Percentiles rank a stretch among this genome's conserved stretches.
Evolutionary conservation across 2,329 filamentous ascomycete species (phyloP).

Genomic region (Penicillium fuscoglaucum): DNA sequence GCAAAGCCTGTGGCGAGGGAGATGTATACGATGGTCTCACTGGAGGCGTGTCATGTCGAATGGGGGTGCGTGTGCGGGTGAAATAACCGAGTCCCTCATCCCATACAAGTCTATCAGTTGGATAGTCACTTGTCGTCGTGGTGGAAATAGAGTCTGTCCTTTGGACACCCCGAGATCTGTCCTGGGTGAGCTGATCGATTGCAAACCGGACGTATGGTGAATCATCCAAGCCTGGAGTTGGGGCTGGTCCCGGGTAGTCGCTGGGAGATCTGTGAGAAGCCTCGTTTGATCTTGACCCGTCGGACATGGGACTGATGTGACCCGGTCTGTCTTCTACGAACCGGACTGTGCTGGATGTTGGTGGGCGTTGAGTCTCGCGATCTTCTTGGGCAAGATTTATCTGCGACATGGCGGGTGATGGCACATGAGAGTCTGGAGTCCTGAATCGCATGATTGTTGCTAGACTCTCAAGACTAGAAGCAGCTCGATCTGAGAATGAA

Average conservation of each 20-base stretch:
- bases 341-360: slow-evolving; percentile 30
- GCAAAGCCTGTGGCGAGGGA: slow-evolving; percentile 38
- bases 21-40: slow-evolving; percentile 33
- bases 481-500: slow-evolving; percentile 46
- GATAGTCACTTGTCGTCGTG: slow-evolving; percentile 43
- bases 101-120: slow-evolving; percentile 53
- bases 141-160: slow-evolving; percentile 50
- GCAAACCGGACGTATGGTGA: slow-evolving; percentile 87
- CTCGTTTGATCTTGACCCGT: slow-evolving; percentile 24
- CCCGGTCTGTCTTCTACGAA: slow-evolving; percentile 27
- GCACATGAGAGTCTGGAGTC: slow-evolving; percentile 44
- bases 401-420: slow-evolving; percentile 31
- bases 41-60: slow-evolving; percentile 33
- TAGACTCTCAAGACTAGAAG: slow-evolving; percentile 41
- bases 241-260: slow-evolving; percentile 43
- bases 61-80: slow-evolving; percentile 34
- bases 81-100: slow-evolving; percentile 49
- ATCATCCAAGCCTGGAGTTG: slow-evolving; percentile 78
- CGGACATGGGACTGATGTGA: slow-evolving; percentile 24
- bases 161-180: slow-evolving; percentile 59
- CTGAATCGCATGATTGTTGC: slow-evolving; percentile 45
- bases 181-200: slow-evolving; percentile 79
- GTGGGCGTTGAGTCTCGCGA: slow-evolving; percentile 19
- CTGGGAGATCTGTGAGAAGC: slow-evolving; percentile 28
- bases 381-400: slow-evolving; percentile 8